A percentile compares a stretch with the other conserved stretches of the same genome.
Evolutionary conservation across 192 early-diverging fungal genomes (phyloP).

Genomic region (Diversispora epigaea): DNA sequence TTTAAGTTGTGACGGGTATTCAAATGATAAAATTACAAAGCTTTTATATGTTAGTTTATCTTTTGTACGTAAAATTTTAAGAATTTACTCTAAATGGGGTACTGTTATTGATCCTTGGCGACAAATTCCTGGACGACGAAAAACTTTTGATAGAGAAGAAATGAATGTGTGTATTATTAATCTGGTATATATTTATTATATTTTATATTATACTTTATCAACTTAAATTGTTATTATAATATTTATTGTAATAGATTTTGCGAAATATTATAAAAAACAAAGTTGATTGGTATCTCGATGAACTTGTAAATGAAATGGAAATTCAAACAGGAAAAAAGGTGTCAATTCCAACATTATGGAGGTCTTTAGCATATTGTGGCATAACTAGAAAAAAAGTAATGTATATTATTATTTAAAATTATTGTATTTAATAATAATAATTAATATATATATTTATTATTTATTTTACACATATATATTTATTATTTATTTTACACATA

Average conservation of each 20-base stretch:
- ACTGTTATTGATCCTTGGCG: neutral
- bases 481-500: too few relatives aligned
- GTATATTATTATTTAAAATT: too few relatives aligned
- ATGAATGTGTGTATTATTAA: neutral
- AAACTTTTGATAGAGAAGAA: conserved; percentile 3
- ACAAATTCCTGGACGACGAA: neutral
- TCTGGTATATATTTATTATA: neutral
- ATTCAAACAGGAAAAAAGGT: neutral
- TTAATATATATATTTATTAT: too few relatives aligned
- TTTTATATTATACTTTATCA: too few relatives aligned
- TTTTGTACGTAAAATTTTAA: neutral
- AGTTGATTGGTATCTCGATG: conserved; percentile 22
- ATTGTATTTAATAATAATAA: too few relatives aligned
- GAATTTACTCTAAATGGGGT: neutral
- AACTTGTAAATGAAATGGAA: conserved; percentile 5
- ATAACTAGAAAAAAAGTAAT: conserved; percentile 20
- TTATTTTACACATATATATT: too few relatives aligned
- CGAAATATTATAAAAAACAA: neutral
- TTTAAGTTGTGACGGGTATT: neutral
- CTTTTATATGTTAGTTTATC: neutral
- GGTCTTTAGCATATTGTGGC: neutral
- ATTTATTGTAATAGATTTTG: neutral
- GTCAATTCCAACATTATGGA: too few relatives aligned
- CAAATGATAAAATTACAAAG: neutral
- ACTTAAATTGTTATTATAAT: too few relatives aligned